A percentile compares a stretch with the other conserved stretches of the same genome.
phyloP scores from a whole-genome alignment of 371 early-diverging fungal genomes.

The Nosema muscidifuracis region DNA sequence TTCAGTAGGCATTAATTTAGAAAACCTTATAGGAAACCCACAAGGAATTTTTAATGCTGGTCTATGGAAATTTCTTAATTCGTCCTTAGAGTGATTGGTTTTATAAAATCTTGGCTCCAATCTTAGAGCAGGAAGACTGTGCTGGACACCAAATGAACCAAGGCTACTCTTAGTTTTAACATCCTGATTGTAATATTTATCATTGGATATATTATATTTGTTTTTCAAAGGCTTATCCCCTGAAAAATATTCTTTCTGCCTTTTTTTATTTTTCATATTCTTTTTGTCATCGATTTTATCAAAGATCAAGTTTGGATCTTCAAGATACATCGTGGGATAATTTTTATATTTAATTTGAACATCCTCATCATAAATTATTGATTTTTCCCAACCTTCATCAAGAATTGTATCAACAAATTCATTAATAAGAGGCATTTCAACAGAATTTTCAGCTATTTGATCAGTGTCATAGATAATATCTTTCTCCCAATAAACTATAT shows the following conservation, averaged over 20 bases:
- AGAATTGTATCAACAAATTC: slow-evolving; percentile 59
- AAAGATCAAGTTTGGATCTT: slow-evolving; percentile 64
- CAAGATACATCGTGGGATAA: slow-evolving; percentile 52
- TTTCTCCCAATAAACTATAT: slow-evolving; percentile 62
- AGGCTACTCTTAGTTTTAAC: slow-evolving; percentile 69
- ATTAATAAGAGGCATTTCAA: not conserved
- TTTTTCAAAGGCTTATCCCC: slow-evolving; percentile 64
- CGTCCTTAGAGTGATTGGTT: slow-evolving; percentile 73
- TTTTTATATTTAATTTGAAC: slow-evolving; percentile 23
- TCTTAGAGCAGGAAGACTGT: slow-evolving; percentile 80
- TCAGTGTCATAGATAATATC: slow-evolving; percentile 38
- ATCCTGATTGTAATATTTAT: slow-evolving; percentile 75
- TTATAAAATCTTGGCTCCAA: slow-evolving; percentile 80
- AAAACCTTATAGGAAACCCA: slow-evolving; percentile 4
- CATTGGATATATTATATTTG: slow-evolving; percentile 85
- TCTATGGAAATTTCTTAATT: slow-evolving; percentile 84
- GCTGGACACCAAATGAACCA: slow-evolving; percentile 76
- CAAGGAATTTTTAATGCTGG: slow-evolving; percentile 68
- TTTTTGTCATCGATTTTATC: slow-evolving; percentile 61
- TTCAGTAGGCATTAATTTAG: not conserved
- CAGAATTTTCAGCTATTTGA: not conserved
- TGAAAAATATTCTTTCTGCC: slow-evolving; percentile 45
- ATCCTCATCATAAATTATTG: slow-evolving; percentile 59
- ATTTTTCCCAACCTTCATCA: slow-evolving; percentile 61
- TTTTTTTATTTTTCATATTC: slow-evolving; percentile 43